Conservation (phyloP, 805 yeast genomes). For the Saccharomyces cerevisiae region DNA sequence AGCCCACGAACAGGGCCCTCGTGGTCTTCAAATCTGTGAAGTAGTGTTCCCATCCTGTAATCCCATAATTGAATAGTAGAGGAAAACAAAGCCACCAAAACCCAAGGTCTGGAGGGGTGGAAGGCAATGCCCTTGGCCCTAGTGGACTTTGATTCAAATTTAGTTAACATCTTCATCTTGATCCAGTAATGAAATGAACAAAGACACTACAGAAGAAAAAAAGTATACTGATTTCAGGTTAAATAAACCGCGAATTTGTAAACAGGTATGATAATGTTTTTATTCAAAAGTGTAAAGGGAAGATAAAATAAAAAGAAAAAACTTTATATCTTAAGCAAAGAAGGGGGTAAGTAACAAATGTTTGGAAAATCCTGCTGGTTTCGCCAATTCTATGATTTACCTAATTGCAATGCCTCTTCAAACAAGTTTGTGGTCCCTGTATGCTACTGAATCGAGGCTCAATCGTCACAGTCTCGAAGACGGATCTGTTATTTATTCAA, state of each 20-base stretch:
- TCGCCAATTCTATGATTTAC: neutral
- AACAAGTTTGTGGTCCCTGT: neutral
- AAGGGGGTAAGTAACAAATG: neutral
- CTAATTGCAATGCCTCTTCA: neutral
- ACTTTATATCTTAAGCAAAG: neutral
- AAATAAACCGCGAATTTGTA: neutral
- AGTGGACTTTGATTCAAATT: constrained; percentile 95
- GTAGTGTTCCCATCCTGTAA: constrained; percentile 95
- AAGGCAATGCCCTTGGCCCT: constrained; percentile 97
- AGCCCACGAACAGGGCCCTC: constrained; percentile 96
- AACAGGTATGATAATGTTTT: neutral
- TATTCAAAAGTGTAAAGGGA: neutral
- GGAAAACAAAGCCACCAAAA: constrained; percentile 85
- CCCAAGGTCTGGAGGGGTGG: constrained; percentile 92
- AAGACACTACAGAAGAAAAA: neutral
- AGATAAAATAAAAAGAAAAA: neutral
- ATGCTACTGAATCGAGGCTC: neutral
- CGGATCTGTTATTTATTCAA: neutral
- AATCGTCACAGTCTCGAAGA: neutral
- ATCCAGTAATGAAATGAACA: neutral
- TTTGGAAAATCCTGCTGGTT: neutral
- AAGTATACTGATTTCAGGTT: neutral
- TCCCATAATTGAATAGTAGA: constrained; percentile 99
- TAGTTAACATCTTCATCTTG: constrained; percentile 78
- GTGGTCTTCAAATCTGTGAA: constrained; percentile 95